phyloP scores from a whole-genome alignment of 805 yeast species.

The Dipodascus albidus region DNA sequence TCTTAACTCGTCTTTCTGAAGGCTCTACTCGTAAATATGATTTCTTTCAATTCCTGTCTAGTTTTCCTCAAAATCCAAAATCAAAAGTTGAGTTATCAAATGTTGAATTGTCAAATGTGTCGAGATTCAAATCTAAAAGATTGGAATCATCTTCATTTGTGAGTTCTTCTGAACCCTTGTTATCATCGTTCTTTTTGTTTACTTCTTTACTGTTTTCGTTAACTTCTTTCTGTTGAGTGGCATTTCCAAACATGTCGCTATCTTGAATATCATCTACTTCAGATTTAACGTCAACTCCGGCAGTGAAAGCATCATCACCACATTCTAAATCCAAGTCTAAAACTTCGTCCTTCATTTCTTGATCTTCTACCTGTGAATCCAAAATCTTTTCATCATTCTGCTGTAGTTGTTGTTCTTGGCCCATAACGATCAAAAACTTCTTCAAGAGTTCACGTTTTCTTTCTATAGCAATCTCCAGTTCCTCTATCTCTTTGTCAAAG shows the following conservation, averaged over 20 bases:
- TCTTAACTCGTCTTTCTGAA: too few species aligned
- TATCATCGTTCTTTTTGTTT: not conserved
- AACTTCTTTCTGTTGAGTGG: not conserved
- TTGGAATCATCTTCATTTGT: not conserved
- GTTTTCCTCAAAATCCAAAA: not conserved
- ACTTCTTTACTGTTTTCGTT: not conserved
- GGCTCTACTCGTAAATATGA: too few species aligned
- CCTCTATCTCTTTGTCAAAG: constrained; percentile 8
- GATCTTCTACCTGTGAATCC: not conserved
- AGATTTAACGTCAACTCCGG: not conserved
- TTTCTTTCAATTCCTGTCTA: too few species aligned
- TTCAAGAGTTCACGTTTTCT: constrained; percentile 6
- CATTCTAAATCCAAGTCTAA: not conserved
- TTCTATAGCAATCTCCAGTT: constrained; percentile 3
- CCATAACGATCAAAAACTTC: constrained; percentile 11
- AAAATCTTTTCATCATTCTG: too few species aligned
- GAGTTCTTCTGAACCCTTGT: not conserved
- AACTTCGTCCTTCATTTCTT: not conserved
- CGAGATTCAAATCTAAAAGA: not conserved
- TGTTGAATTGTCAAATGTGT: not conserved
- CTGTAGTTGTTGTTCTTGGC: constrained; percentile 1
- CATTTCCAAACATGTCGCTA: not conserved
- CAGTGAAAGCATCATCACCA: not conserved
- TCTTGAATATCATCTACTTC: not conserved
- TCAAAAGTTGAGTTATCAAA: not conserved